Conservation (phyloP, 495 filamentous ascomycete species). For the Aspergillus haitiensis region DNA sequence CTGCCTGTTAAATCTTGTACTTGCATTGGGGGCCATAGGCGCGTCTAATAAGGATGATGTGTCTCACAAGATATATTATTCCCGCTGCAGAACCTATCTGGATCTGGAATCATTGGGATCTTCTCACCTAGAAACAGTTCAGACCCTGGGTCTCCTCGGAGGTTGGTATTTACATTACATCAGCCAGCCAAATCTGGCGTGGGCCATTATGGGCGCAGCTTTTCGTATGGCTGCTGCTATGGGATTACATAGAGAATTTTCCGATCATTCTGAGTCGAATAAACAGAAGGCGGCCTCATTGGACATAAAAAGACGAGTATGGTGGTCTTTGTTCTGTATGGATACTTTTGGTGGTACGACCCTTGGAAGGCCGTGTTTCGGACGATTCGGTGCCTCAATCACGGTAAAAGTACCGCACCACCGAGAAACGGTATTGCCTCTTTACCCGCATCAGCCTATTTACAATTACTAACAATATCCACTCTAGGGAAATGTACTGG, state of each 20-base stretch:
- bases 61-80: conserved; percentile 72
- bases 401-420: conserved; percentile 69
- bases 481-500: conserved; percentile 47
- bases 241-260: conserved; percentile 72
- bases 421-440: conserved; percentile 46
- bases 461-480: conserved; percentile 35
- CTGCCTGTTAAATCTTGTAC: conserved; percentile 75
- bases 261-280: conserved; percentile 41
- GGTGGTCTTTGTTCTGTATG: conserved; percentile 80
- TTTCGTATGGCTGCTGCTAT: conserved; percentile 49
- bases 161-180: conserved; percentile 81
- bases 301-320: conserved; percentile 69
- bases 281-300: conserved; percentile 32
- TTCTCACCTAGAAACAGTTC: conserved; percentile 64
- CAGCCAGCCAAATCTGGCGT: conserved; percentile 74
- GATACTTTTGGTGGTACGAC: conserved; percentile 79
- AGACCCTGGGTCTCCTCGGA: conserved; percentile 68
- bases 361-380: conserved; percentile 74
- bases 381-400: conserved; percentile 70
- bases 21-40: conserved; percentile 74
- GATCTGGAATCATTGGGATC: conserved; percentile 60
- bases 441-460: background rate
- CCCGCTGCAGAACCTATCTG: conserved; percentile 66
- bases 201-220: conserved; percentile 43
- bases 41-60: conserved; percentile 68